Evolutionary conservation across 345 rosid genomes (phyloP).

Genomic region (Kandelia obovata): DNA sequence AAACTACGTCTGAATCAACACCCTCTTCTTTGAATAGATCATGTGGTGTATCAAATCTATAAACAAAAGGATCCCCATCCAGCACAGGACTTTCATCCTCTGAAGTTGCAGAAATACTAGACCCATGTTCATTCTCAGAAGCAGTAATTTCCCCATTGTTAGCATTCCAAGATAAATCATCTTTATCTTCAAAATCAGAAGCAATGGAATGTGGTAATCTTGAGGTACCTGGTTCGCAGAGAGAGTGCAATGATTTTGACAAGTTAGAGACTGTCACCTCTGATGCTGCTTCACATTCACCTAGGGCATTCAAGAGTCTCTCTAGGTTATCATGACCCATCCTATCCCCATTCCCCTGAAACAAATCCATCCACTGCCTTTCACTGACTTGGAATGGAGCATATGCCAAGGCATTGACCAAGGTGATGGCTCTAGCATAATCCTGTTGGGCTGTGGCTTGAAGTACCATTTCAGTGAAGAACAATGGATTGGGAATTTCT

Average conservation of each 20-base stretch:
- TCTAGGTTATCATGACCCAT: constrained; percentile 36
- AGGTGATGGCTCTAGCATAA: constrained; percentile 54
- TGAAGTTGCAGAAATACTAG: constrained; percentile 1
- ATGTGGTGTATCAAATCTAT: background rate
- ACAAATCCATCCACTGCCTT: constrained; percentile 65
- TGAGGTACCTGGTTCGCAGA: constrained; percentile 32
- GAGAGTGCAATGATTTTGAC: constrained; percentile 45
- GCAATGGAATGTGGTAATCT: constrained; percentile 9
- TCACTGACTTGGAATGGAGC: constrained; percentile 80
- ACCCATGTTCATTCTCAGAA: background rate
- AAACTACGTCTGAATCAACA: constrained; percentile 6
- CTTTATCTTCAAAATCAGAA: background rate
- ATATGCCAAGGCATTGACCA: constrained; percentile 55
- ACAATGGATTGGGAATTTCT: constrained; percentile 60
- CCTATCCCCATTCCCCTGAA: constrained; percentile 40
- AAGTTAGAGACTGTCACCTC: constrained; percentile 66
- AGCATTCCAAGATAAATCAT: background rate
- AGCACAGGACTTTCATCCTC: constrained; percentile 6
- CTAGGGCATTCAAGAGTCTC: constrained; percentile 46
- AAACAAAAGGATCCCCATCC: constrained; percentile 4
- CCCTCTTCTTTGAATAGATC: background rate
- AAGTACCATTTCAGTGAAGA: constrained; percentile 70
- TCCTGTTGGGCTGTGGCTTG: constrained; percentile 52
- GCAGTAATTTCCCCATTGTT: constrained; percentile 1
- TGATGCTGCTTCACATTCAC: constrained; percentile 38